Evolutionary conservation across 805 yeast species (phyloP).

Genomic region (Candida morakotiae): DNA sequence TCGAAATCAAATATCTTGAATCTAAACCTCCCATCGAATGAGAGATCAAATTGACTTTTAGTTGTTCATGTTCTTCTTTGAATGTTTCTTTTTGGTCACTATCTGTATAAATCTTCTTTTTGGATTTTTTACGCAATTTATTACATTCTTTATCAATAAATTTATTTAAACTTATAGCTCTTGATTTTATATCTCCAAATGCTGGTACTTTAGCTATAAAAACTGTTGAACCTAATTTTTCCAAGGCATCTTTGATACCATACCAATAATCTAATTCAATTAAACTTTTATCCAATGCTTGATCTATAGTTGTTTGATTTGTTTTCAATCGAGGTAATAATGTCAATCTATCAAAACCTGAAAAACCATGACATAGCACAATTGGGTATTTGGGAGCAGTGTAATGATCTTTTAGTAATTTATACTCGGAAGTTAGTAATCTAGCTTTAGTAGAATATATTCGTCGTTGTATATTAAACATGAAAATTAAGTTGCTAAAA

Average conservation of each 20-base stretch:
- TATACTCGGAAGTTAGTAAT: constrained; percentile 3
- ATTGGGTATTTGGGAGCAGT: constrained; percentile 66
- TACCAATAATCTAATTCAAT: constrained; percentile 70
- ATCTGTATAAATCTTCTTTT: constrained; percentile 3
- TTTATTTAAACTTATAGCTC: constrained; percentile 57
- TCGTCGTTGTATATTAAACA: neutral
- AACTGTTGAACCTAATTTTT: constrained; percentile 61
- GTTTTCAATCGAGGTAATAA: constrained; percentile 15
- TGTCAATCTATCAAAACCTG: constrained; percentile 64
- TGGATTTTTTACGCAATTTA: constrained; percentile 9
- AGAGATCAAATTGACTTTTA: constrained; percentile 70
- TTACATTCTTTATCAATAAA: constrained; percentile 39
- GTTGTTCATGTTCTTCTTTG: constrained; percentile 15
- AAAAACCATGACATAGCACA: constrained; percentile 80
- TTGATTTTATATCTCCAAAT: constrained; percentile 65
- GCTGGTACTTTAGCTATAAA: constrained; percentile 78
- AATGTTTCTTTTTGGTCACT: constrained; percentile 1
- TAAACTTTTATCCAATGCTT: constrained; percentile 18
- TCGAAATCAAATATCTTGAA: constrained; percentile 67
- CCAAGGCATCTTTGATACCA: constrained; percentile 65
- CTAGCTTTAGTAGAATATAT: neutral
- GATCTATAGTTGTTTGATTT: neutral
- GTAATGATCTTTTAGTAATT: constrained; percentile 33
- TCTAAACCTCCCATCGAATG: constrained; percentile 97
- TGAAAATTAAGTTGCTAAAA: constrained; percentile 1